phyloP scores from a whole-genome alignment of 768 basidiomycete species.

The Mycena galericulata region DNA sequence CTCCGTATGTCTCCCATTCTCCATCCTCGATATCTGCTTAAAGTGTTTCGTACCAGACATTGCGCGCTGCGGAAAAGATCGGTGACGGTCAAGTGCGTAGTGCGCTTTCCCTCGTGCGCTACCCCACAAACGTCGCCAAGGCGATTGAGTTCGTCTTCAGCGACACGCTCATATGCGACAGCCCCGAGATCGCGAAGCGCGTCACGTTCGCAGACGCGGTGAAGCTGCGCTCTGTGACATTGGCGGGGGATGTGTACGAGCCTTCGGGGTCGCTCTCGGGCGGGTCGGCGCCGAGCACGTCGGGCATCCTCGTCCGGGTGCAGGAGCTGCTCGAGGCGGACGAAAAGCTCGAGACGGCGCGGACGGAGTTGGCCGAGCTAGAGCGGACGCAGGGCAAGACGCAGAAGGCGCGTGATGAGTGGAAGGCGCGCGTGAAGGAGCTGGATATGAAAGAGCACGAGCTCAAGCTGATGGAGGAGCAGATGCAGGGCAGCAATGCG shows the following conservation, averaged over 20 bases:
- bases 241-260: constrained; percentile 96
- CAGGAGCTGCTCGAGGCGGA: constrained; percentile 85
- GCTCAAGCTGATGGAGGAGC: constrained; percentile 82
- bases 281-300: constrained; percentile 84
- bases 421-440: constrained; percentile 71
- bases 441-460: constrained; percentile 94
- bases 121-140: constrained; percentile 80
- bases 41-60: constrained; percentile 67
- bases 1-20: constrained; percentile 52
- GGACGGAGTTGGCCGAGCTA: constrained; percentile 58
- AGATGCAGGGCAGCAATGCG: constrained; percentile 90
- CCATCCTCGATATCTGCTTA: background rate
- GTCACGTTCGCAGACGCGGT: constrained; percentile 85
- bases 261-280: constrained; percentile 95
- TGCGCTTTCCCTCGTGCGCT: constrained; percentile 91
- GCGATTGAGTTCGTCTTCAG: constrained; percentile 97
- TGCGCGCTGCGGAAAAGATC: constrained; percentile 75
- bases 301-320: constrained; percentile 82
- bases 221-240: constrained; percentile 86
- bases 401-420: constrained; percentile 67
- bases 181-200: constrained; percentile 85
- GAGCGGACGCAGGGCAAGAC: constrained; percentile 66
- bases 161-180: constrained; percentile 91
- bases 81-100: constrained; percentile 86
- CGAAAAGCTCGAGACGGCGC: constrained; percentile 63